Evolutionary conservation across 2,329 filamentous ascomycete genomes (phyloP), one percentile per base, ranked within the genome.

Genomic region (Aspergillus japonicus): DNA sequence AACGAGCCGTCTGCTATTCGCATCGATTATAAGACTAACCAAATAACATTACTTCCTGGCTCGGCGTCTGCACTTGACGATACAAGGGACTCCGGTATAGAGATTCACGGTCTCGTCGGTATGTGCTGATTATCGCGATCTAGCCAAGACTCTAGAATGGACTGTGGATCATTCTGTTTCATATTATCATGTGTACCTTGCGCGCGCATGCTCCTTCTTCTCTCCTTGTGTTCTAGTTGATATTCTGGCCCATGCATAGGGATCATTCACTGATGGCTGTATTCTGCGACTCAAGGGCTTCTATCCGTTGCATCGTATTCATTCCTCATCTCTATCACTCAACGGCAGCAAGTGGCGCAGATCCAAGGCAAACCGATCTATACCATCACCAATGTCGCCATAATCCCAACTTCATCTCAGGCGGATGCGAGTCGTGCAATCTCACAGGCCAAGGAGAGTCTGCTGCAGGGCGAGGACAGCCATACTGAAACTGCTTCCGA

Each of bases 311-410:
- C 92, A 23, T 89, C 87, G 42, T 85, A 88, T 29, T 90, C 87
- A 64, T 98, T 94, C 75, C 84, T 99, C 6, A 85, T 99, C 59
- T 89, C 91, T 11, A 96, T 99, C 69, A 92, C 89, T 23, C 86
- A 87, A 59, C 90, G 94, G 50, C 86, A 96, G 69, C 91, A 96
- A 74, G 92, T 98, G 53, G 95, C 95, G 3, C 89, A 93, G 64
- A 87, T 98, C 53, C 87, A 88, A 64, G 92, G 91, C 5, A 88
- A 85, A 57, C 89, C 93, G 0, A 81, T 98, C 57, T 99, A 96
- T 75, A 88, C 92, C 44, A 86, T 97, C 61, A 95, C 90, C 48
- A 91, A 96, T 67, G 90, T 98, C 33, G 89, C 92, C 6, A 80
- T 98, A n/a, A 96, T 96, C 5, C 95, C 95, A 0, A 87, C 95